Percentiles rank a stretch among this genome's conserved stretches.
Conservation (phyloP, 2,329 filamentous ascomycete genomes). For the Hypoxylon sp. region DNA sequence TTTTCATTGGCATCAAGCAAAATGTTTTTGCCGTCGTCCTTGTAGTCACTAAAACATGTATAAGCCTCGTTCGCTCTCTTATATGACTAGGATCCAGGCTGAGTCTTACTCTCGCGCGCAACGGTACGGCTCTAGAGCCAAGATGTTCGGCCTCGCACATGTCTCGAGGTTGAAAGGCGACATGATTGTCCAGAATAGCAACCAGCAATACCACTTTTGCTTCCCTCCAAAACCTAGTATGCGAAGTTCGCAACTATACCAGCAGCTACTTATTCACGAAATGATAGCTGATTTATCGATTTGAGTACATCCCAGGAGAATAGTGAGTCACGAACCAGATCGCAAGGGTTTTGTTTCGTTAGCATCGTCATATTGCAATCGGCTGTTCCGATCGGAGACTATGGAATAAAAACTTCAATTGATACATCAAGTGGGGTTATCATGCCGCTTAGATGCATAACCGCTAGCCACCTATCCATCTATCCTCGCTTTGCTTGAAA, state of each 20-base stretch:
- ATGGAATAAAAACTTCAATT: conserved; percentile 46
- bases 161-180: conserved; percentile 78
- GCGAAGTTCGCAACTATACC: neutral
- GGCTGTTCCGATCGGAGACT: conserved; percentile 48
- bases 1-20: conserved; percentile 99
- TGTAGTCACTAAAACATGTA: conserved; percentile 82
- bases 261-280: neutral
- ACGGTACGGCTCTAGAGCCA: conserved; percentile 81
- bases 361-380: conserved; percentile 29
- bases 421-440: conserved; percentile 38
- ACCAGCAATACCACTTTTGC: conserved; percentile 8
- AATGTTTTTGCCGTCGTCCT: conserved; percentile 95
- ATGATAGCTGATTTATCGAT: neutral
- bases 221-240: conserved; percentile 10
- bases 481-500: neutral
- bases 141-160: conserved; percentile 81
- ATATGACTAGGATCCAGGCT: conserved; percentile 22
- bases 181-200: conserved; percentile 55
- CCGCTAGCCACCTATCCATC: too few relatives aligned
- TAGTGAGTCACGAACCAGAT: conserved; percentile 29
- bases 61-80: conserved; percentile 46
- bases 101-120: conserved; percentile 81
- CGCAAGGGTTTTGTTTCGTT: conserved; percentile 8
- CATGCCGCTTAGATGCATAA: conserved; percentile 32
- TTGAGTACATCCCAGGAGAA: neutral